Base-by-base conservation (phyloP, 495 filamentous ascomycete species). In the Tuber brumale region DNA sequence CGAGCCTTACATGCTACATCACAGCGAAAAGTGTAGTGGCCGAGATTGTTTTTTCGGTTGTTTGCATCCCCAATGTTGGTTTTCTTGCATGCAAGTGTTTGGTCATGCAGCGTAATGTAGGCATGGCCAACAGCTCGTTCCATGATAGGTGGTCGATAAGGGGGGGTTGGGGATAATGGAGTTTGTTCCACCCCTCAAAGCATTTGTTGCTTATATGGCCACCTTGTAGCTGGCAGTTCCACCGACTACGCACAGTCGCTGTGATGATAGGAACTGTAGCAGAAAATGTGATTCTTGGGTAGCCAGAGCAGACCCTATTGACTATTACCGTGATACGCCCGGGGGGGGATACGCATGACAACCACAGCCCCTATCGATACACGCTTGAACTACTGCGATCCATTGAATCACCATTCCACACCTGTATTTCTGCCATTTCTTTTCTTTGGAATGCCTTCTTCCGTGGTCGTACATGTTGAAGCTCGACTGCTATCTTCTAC, bases 401-500 rank as follows among this genome's bases (percentile, higher is more conserved):
- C 12, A 16, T 66, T 66, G 27, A 8, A 66, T n/a, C 27, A 66
- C 27, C 3, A 66, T 66, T 35, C 57, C 31, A 18, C 57, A 19
- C 31, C 57, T 18, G 57, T 66, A 7, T 66, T 19, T 35, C 57
- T 16, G 69, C 21, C 43, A 39, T 45, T 21, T 23, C 43, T 46
- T 37, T 43, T 10, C 42, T 41, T 45, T 12, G 41, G 3, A 23
- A 46, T 42, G n/a, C 69, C 43, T 57, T 43, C 76, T 44, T 27
- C 76, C 21, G 71, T 73, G 10, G 51, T 74, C 27, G 57, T 82
- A 12, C 80, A 82, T 51, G 21, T 82, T 12, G 80, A 82, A 75
- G 80, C 74, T 31, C 80, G 80, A 35, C 80, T 82, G 21, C 39
- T 79, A 6, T 45, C 80, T 39, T 73, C 51, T 16, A 74, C 76